Conservation (phyloP, 208 protist genomes). For the Leishmania braziliensis region DNA sequence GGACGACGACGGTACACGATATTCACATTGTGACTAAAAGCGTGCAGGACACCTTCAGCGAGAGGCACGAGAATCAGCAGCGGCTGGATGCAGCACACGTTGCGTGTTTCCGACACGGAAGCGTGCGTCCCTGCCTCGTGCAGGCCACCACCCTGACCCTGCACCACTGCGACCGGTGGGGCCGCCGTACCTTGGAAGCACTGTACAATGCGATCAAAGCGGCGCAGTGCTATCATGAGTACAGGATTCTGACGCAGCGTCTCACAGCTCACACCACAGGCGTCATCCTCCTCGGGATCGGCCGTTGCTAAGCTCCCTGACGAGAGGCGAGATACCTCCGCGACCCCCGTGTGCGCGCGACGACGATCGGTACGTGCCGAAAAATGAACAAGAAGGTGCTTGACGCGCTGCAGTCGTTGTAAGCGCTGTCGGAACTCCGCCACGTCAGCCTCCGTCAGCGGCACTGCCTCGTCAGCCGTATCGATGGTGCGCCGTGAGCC, state of each 20-base stretch:
- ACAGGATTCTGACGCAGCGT: slow-evolving; percentile 22
- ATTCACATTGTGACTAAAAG: slow-evolving; percentile 48
- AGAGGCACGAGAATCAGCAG: slow-evolving; percentile 41
- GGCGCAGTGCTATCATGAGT: slow-evolving; percentile 13
- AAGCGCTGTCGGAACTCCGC: slow-evolving; percentile 14
- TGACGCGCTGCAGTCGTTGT: slow-evolving; percentile 26
- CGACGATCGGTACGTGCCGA: not conserved
- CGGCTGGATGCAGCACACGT: not conserved
- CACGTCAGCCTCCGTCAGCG: slow-evolving; percentile 25
- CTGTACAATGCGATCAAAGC: slow-evolving; percentile 11
- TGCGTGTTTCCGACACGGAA: not conserved
- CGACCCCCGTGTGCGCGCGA: not conserved
- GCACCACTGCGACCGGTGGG: not conserved
- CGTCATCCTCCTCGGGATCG: not conserved
- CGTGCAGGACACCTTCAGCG: slow-evolving; percentile 40
- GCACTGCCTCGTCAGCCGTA: slow-evolving; percentile 9
- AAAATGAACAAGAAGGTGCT: slow-evolving; percentile 9
- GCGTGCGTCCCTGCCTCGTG: not conserved
- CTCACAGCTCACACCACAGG: slow-evolving; percentile 1
- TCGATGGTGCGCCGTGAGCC: not conserved
- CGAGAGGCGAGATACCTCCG: not conserved
- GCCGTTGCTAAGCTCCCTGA: not conserved
- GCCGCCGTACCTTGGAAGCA: slow-evolving; percentile 15
- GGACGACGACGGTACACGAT: slow-evolving; percentile 42
- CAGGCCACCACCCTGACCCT: not conserved